Evolutionary conservation across 164 flowering plant genomes (phyloP), one percentile per base, ranked within the genome.

Genomic region (Paratinospora sagittata): DNA sequence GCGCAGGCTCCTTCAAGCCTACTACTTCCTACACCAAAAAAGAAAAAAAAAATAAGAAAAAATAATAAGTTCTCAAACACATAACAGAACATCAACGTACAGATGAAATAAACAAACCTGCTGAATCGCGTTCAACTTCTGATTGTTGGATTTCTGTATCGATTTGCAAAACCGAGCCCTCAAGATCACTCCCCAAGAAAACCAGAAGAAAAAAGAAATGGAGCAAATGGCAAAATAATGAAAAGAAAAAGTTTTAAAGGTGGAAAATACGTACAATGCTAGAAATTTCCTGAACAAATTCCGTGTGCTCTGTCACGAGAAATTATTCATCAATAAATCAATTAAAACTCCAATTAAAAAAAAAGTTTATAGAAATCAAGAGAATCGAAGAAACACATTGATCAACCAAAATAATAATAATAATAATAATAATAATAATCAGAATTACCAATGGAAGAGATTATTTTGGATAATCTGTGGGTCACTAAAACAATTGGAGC

Each of bases 401-500:
- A 67, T 69, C 11, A 8, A 37, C 34, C 34, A 30, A 30, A 30
- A 30, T 30, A 30, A 30, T 30, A 30, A 30, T 30, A 30, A 30
- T 30, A 30, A 30, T 4, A 30, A 30, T 30, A 4, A 30, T 30
- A 30, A 30, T 30, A 4, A 30, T 30, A 30, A 30, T 70, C 52
- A 30, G 3, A 66, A 27, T 68, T 78, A 85, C 88, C 86, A 16
- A 19, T 9, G 14, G 80, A 65, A 49, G 76, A 66, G 33, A 76
- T 67, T 75, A 84, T 37, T 45, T 37, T 39, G 37, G 83, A 77
- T 55, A 88, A 84, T 71, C 82, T 74, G 19, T 33, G 16, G 10
- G 97, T 86, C 63, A 91, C 79, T 34, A 90, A 70, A 52, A 88
- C n/a, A 60, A 93, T 61, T 0, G 98, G 97, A 69, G 85, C 81